Evolutionary conservation across 768 basidiomycete species (phyloP), one percentile per base, ranked within the genome.

Genomic region (Filobasidium floriforme): DNA sequence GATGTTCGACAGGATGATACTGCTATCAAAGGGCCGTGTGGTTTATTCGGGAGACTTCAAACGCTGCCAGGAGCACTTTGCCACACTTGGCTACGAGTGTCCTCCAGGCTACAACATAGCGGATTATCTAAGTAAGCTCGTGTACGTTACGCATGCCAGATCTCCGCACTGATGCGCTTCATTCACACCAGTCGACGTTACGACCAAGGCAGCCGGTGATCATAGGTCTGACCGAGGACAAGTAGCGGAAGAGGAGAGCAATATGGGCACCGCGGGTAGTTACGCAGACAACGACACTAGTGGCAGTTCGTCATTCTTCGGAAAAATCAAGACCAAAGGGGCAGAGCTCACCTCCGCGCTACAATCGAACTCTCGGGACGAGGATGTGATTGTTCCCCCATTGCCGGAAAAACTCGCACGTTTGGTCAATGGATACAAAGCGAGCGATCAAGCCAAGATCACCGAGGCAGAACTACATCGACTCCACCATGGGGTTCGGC

Each of bases 101-200:
- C 96, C 96, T 6, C 81, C 86, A 11, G 96, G 94, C 0, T 98
- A 92, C 78, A 99, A 99, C 75, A 89, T 98, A 69, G 96, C 94
- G 0, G 96, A 99, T 80, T 97, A 86, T 79, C 81, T 98, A 65
- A 97, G 92, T 93, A 75, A 62, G 89, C 84, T 49, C 44, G 32
- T 37, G 28, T 26, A n/a, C 3, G 4, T 57, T 22, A 28, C 2
- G 19, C 14, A 19, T 7, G 7, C 29, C 46, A 18, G 46, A 3
- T 2, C 46, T 5, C 28, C 29, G 32, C 18, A 26, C 46, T 63
- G 22, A 63, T 37, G 32, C 32, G 32, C 26, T 41, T 55, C 19
- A 32, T 5, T 54, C 18, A 15, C 14, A 29, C 64, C 60, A 82
- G 79, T 79, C 72, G 82, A 80, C 73, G 75, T 80, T 69, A 84